A percentile compares a stretch with the other conserved stretches of the same genome.
Evolutionary conservation across 495 filamentous ascomycete species (phyloP).

Genomic region (Aspergillus mulundensis): DNA sequence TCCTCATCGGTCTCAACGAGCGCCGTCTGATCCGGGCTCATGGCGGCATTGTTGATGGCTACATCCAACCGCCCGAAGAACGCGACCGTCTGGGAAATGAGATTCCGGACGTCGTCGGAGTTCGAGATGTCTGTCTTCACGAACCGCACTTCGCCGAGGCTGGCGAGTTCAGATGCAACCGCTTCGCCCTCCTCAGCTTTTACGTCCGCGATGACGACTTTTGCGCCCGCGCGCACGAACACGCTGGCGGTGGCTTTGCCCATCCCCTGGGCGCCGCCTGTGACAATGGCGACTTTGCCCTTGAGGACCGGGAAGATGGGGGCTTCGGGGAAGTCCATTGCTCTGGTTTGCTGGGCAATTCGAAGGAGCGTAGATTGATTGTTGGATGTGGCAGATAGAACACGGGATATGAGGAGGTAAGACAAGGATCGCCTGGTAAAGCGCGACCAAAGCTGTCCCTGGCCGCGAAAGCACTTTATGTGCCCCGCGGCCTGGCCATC

Average conservation of each 20-base stretch:
- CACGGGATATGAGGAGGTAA: no score
- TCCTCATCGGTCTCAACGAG: conserved; percentile 14
- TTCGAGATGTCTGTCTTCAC: conserved; percentile 23
- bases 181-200: conserved; percentile 27
- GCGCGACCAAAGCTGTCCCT: no score
- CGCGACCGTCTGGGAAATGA: conserved; percentile 13
- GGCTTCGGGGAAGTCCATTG: background rate
- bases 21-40: conserved; percentile 1
- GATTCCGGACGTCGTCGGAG: conserved; percentile 11
- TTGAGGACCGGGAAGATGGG: background rate
- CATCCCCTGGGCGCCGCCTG: conserved; percentile 40
- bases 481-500: no score
- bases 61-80: conserved; percentile 19
- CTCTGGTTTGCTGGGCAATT: no score
- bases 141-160: conserved; percentile 12
- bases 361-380: no score
- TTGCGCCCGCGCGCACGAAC: conserved; percentile 36
- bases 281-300: conserved; percentile 40
- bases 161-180: conserved; percentile 10
- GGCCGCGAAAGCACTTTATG: no score
- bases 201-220: conserved; percentile 43
- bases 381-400: no score
- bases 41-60: conserved; percentile 22
- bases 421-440: no score
- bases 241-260: conserved; percentile 40